Conservation (phyloP, 2,329 filamentous ascomycete species). For the Curvularia eragrostidis region DNA sequence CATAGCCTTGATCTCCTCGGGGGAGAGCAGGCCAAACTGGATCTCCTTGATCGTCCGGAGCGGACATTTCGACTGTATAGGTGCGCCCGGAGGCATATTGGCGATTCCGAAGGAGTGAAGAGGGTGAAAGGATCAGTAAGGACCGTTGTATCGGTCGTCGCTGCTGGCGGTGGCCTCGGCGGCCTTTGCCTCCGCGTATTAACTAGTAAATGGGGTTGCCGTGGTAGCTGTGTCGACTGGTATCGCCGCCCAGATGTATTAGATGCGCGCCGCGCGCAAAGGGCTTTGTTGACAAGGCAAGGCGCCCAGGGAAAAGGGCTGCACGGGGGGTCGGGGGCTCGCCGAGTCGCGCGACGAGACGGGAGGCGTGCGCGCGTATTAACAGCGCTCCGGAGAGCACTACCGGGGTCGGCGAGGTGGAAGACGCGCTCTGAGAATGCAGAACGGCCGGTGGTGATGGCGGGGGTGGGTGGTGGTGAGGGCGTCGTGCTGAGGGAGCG, state of each 20-base stretch:
- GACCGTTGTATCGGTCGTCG: constrained; percentile 27
- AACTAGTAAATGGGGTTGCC: constrained; percentile 23
- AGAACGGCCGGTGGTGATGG: constrained; percentile 43
- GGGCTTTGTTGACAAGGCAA: constrained; percentile 40
- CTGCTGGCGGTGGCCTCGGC: constrained; percentile 42
- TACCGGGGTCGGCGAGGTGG: constrained; percentile 29
- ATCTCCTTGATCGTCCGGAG: constrained; percentile 98
- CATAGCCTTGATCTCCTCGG: constrained; percentile 99
- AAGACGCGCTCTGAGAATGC: constrained; percentile 46
- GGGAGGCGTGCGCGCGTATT: constrained; percentile 32
- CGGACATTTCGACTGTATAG: constrained; percentile 72
- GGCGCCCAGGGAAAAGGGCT: constrained; percentile 38
- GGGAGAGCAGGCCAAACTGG: constrained; percentile 96
- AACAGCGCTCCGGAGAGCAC: constrained; percentile 36
- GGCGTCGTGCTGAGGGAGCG: constrained; percentile 28
- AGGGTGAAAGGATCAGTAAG: constrained; percentile 14
- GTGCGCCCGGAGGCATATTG: constrained; percentile 84
- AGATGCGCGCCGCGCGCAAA: constrained; percentile 45
- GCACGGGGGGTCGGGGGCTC: constrained; percentile 39
- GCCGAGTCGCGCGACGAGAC: constrained; percentile 34
- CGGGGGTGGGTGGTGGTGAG: constrained; percentile 35
- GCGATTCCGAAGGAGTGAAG: constrained; percentile 25
- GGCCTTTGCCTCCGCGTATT: constrained; percentile 35
- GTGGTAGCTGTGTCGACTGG: constrained; percentile 28
- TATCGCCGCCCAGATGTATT: constrained; percentile 18